Evolutionary conservation across 1,284 basidiomycete genomes (phyloP).

Genomic region (Sanguinoderma infundibulare): DNA sequence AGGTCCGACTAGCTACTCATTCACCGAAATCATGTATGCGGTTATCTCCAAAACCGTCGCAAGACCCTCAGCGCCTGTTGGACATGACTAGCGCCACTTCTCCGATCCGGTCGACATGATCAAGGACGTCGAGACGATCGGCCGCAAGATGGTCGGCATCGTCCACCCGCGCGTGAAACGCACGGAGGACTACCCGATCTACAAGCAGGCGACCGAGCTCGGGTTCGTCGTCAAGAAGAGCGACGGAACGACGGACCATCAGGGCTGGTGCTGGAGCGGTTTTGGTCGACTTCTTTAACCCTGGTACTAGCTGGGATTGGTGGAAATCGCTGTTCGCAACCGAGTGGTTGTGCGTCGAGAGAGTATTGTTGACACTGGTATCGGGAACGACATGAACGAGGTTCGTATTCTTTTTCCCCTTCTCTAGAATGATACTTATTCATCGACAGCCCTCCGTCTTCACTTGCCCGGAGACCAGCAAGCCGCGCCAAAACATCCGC

Average conservation of each 20-base stretch:
- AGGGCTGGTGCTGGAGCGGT: slow-evolving; percentile 99
- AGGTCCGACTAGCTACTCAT: too few species aligned
- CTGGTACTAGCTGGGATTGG: slow-evolving; percentile 87
- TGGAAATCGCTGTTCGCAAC: slow-evolving; percentile 88
- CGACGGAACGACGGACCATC: slow-evolving; percentile 83
- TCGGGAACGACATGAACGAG: slow-evolving; percentile 99
- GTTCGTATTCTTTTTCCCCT: slow-evolving; percentile 33
- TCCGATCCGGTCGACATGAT: slow-evolving; percentile 95
- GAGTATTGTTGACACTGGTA: slow-evolving; percentile 82
- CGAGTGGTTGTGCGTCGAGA: slow-evolving; percentile 73
- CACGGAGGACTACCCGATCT: slow-evolving; percentile 80
- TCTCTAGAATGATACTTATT: background rate
- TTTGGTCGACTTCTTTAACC: slow-evolving; percentile 98
- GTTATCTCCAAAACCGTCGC: too few species aligned
- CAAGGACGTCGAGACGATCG: slow-evolving; percentile 83
- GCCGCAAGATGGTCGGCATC: slow-evolving; percentile 97
- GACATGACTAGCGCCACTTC: slow-evolving; percentile 89
- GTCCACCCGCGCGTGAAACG: slow-evolving; percentile 97
- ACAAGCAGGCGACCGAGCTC: slow-evolving; percentile 82
- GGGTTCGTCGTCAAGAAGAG: slow-evolving; percentile 84
- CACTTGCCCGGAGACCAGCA: slow-evolving; percentile 97
- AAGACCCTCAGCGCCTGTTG: too few species aligned
- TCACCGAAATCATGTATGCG: too few species aligned
- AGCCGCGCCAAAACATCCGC: slow-evolving; percentile 94
- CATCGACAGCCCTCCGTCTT: slow-evolving; percentile 87